Evolutionary conservation across 2,329 filamentous ascomycete genomes (phyloP), one percentile per base, ranked within the genome.

Genomic region (Calonectria pteridis): DNA sequence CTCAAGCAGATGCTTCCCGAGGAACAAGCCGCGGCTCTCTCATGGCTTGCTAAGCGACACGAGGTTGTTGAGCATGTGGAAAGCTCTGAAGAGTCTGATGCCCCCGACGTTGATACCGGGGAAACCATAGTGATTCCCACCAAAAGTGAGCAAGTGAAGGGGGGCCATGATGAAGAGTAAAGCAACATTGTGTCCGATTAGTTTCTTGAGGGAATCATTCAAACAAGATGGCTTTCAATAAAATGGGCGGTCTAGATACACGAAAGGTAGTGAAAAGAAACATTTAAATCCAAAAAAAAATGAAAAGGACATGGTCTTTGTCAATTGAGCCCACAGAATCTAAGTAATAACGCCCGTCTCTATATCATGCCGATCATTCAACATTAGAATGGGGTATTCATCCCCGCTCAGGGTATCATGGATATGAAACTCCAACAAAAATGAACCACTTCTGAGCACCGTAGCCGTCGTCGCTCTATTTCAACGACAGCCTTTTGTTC

Each of bases 1-100:
- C 84, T 93, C 76, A 80, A 83, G 50, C 83, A 87, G n/a, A 76
- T 94, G 35, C 82, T 94, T 1, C 87, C 87, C 0, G 79, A 86
- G 28, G 86, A 90, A 33, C 86, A 89, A 77, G 86, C 85, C 1
- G 80, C 84, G 73, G 86, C 89, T 78, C 78, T 93, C 78, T 80
- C 80, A 2, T 89, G 86, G 87, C 81, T 88, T 9, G 81, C 88
- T 20, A 85, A 77, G 50, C 71, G 69, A 29, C 49, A 58, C 33
- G 55, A 69, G n/a, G 20, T 35, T 11, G 28, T 64, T 3, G 58
- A 71, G 5, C 16, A 53, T 3, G 59, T 23, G 6, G 67, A 70
- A n/a, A 70, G 70, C 10, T 65, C 68, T 9, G 63, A 77, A 31
- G 67, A 72, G 3, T 29, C 29, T 3, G 29, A 68, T 51, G 63